Percentiles rank a stretch among this genome's conserved stretches.
These are phyloP conservation scores for Sideroxylon spinosum DNA, from an alignment of 179 eudicot genomes.

Conservation along the genomic window DNA sequence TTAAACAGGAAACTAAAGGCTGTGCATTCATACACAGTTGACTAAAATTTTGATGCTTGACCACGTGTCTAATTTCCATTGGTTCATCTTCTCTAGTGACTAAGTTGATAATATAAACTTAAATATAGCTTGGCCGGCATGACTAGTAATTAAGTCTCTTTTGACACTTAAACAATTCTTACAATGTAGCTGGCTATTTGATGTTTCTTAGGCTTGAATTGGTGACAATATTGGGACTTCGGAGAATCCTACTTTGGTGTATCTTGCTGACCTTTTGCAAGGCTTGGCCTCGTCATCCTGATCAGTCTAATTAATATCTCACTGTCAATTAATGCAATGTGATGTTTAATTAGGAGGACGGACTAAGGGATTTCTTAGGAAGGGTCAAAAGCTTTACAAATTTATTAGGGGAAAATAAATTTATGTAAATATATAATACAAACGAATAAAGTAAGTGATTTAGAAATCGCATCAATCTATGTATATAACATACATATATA, in stretches of 20 bases:
- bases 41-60: background rate
- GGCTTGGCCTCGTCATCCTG: background rate
- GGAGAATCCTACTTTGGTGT: constrained; percentile 7
- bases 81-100: background rate
- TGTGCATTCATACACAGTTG: background rate
- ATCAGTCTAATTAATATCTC: background rate
- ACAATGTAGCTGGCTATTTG: constrained; percentile 2
- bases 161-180: background rate
- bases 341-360: too few relatives aligned
- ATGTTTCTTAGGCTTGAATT: background rate
- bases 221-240: background rate
- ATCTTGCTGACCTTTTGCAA: background rate
- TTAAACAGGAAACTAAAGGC: background rate
- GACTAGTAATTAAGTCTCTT: constrained; percentile 10
- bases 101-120: background rate
- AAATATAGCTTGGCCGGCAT: constrained; percentile 15
- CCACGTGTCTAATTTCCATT: background rate
- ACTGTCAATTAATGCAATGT: background rate
- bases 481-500: too few relatives aligned
- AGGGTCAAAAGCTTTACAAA: too few relatives aligned
- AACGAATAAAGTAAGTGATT: too few relatives aligned
- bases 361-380: too few relatives aligned
- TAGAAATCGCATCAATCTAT: too few relatives aligned
- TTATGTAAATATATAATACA: too few relatives aligned
- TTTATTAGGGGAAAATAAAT: too few relatives aligned